Evolutionary conservation across 169 alveolate species (phyloP), one percentile per base, ranked within the genome.

Genomic region (Cyclospora cayetanensis): DNA sequence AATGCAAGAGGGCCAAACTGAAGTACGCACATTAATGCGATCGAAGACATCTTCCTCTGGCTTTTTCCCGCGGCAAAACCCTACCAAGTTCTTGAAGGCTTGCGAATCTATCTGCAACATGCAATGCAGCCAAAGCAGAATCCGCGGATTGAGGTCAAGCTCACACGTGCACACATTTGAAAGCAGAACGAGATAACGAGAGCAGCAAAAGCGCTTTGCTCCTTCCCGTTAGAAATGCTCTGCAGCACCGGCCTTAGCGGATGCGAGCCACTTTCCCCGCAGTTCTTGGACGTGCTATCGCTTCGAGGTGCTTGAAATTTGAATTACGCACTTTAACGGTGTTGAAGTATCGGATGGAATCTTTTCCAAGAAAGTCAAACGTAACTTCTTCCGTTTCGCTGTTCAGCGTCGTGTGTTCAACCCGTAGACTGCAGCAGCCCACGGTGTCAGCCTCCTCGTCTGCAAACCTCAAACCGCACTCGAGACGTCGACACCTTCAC

Each of bases 361-460:
- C 99, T 93, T 98, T 98, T 34, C 99, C 99, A 83, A 98, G 96
- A 95, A 98, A 98, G 95, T 98, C 99, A 53, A 99, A 96, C 11
- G 97, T 95, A 55, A 98, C 74, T 52, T 91, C 84, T 27, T 65
- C 37, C 39, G 25, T 27, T 15, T 55, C 90, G 5, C n/a, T 96
- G 68, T 96, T 94, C 55, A 98, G 96, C 90, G 96, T 94, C 46
- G 98, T 94, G 94, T 99, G 99, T 93, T 98, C 99, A 20, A 98
- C 99, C 72, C 99, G 97, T 68, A 99, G 95, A 87, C 99, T 97
- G 95, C 99, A 98, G 96, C 99, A 98, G 52, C 99, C 99, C 46
- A 99, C 99, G 0, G 99, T 99, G 94, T 99, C 99, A 29, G 99
- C 99, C 95, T 99, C 99, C 90, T 97, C 99, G 74, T 99, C 99